These are phyloP conservation scores for Peronospora belbahrii DNA, from an alignment of 352 stramenopile genomes.

Conservation along the genomic window DNA sequence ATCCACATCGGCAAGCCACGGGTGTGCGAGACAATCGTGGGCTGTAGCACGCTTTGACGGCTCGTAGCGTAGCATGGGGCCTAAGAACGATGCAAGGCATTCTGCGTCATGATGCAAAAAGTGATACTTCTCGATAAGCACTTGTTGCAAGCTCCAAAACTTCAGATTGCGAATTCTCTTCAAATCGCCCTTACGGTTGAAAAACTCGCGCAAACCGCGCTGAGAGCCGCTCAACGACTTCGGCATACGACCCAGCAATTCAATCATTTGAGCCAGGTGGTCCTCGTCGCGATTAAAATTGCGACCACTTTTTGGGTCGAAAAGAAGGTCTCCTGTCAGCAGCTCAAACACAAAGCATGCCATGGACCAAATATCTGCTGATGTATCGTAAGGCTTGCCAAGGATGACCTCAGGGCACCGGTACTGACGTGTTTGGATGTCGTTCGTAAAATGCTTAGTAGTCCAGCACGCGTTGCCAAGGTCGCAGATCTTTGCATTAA, in stretches of 20 bases:
- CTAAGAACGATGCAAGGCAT: conserved; percentile 90
- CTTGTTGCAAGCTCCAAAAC: conserved; percentile 95
- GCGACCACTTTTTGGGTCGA: conserved; percentile 92
- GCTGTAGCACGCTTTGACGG: conserved; percentile 87
- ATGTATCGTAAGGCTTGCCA: conserved; percentile 95
- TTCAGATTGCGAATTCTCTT: conserved; percentile 97
- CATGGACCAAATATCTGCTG: conserved; percentile 98
- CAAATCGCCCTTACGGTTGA: conserved; percentile 95
- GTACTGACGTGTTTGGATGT: conserved; percentile 99
- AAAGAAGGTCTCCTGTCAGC: conserved; percentile 98
- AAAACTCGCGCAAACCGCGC: conserved; percentile 92
- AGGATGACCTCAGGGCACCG: conserved; percentile 96
- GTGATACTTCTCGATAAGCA: conserved; percentile 96
- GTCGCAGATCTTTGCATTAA: conserved; percentile 91
- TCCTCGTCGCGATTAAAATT: conserved; percentile 90
- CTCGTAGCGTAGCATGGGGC: conserved; percentile 89
- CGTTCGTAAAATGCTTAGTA: conserved; percentile 98
- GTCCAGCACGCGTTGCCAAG: conserved; percentile 99
- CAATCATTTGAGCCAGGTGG: conserved; percentile 98
- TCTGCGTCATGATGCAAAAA: conserved; percentile 84
- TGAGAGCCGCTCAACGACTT: conserved; percentile 79
- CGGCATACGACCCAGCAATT: conserved; percentile 95
- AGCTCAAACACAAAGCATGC: conserved; percentile 99
- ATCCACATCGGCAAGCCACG: conserved; percentile 82
- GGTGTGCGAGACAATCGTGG: conserved; percentile 89